phyloP scores from a whole-genome alignment of 2,329 filamentous ascomycete genomes.

The Ceratocystiopsis brevicomis region DNA sequence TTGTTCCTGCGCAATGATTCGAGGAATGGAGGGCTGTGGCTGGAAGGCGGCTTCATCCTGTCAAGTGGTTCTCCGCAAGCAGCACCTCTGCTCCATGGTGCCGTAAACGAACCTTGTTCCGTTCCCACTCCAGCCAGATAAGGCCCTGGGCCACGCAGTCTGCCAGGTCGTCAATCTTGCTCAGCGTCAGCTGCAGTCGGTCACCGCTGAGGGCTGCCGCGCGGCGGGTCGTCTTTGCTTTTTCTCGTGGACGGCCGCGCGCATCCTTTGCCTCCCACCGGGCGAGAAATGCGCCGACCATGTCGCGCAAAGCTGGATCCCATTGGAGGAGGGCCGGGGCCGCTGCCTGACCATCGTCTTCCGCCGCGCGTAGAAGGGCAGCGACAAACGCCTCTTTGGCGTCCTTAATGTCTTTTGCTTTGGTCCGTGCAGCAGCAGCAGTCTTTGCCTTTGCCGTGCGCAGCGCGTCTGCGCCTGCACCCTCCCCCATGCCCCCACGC shows the following conservation, averaged over 20 bases:
- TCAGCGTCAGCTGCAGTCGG: conserved; percentile 5
- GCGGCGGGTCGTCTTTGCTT: not conserved
- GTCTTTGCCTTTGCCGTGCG: not conserved
- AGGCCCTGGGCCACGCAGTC: conserved; percentile 64
- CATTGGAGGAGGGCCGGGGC: not conserved
- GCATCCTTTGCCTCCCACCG: too few relatives aligned
- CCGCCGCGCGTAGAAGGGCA: too few relatives aligned
- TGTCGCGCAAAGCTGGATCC: too few relatives aligned
- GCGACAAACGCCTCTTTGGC: conserved; percentile 11
- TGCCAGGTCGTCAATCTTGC: conserved; percentile 66
- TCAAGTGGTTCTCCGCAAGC: not conserved
- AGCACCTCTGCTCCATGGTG: conserved; percentile 14
- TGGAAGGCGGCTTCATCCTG: not conserved
- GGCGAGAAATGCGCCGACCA: too few relatives aligned
- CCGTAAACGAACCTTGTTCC: conserved; percentile 26
- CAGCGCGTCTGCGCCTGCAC: not conserved
- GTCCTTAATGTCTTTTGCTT: conserved; percentile 11
- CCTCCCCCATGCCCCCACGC: conserved; percentile 8
- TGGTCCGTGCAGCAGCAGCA: conserved; percentile 4
- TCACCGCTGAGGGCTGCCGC: not conserved
- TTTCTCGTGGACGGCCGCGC: not conserved
- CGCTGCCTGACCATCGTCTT: not conserved
- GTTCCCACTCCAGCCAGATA: conserved; percentile 60
- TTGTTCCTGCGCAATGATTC: too few relatives aligned
- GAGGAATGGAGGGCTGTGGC: too few relatives aligned